Evolutionary conservation across 2,329 filamentous ascomycete species (phyloP), one percentile per base, ranked within the genome.

Genomic region (Paraphaeosphaeria sporulosa): DNA sequence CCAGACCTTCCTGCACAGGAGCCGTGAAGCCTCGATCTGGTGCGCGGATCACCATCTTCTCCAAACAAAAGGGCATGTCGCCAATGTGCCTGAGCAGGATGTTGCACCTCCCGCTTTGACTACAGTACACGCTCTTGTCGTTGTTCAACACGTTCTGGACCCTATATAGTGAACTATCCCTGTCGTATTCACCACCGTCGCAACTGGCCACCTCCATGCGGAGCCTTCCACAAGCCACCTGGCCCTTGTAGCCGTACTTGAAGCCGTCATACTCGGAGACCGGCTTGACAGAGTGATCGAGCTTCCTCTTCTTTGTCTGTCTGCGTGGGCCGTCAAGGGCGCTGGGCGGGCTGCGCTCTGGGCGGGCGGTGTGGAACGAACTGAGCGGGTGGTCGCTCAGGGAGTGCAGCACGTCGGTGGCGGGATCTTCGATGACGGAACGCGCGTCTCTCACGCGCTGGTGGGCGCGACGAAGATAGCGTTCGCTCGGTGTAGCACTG

Each of bases 131-230:
- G 12, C 90, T 91, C 59, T 84, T 84, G 77, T 98, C 92, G 74
- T 94, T 89, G 67, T 87, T 88, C 63, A 98, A 83, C 30, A 97
- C 89, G 74, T 97, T 97, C 67, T 94, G 91, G 13, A 77, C 69
- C 19, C 67, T 65, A 64, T 78, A 76, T 32, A 78, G 79, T 38
- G 82, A 74, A 19, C 77, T 79, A 68, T 89, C 86, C 63, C 90
- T 88, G 53, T 85, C 83, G 68, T 85, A 86, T 60, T 84, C 82
- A 46, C 94, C 93, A 43, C 93, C 93, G 76, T 97, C 94, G 73
- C 93, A 97, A 81, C 90, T 95, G 51, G 92, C 86, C 63, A 97
- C 89, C 74, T 97, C 91, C 91, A 97, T 93, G 63, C 86, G 89
- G 70, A 97, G 81, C 64, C 87, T 85, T 3, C 93, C 94, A 0